These are phyloP conservation scores for Aspergillus ostianus DNA, from an alignment of 495 filamentous ascomycete species.

Conservation along the genomic window DNA sequence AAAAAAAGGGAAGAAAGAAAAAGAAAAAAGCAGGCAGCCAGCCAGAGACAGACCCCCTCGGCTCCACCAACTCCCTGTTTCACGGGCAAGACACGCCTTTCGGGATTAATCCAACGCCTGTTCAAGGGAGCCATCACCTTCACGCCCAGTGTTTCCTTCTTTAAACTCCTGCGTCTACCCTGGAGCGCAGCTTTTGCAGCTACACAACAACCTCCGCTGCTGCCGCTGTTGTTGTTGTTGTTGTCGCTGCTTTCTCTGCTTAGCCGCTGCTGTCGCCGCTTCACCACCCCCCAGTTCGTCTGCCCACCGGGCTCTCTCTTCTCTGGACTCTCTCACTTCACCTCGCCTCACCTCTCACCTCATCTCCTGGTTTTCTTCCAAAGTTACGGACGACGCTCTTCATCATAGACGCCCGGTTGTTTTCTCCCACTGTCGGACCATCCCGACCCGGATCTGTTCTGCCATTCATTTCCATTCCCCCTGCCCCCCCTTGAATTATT, in stretches of 20 bases:
- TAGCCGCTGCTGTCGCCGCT: not conserved
- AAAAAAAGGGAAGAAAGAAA: not conserved
- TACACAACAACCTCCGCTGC: not conserved
- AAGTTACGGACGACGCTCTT: not conserved
- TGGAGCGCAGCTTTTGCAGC: not conserved
- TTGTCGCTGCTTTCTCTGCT: too few species aligned
- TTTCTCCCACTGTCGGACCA: constrained; percentile 10
- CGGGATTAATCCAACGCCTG: not conserved
- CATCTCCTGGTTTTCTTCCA: not conserved
- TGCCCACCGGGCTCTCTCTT: not conserved
- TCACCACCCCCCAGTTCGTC: not conserved
- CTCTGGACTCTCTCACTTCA: not conserved
- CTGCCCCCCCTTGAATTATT: not conserved
- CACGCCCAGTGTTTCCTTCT: not conserved
- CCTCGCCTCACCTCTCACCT: not conserved
- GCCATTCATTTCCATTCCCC: constrained; percentile 1
- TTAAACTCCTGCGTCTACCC: not conserved
- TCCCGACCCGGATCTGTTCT: constrained; percentile 7
- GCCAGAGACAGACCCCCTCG: constrained; percentile 9
- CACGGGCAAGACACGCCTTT: constrained; percentile 13
- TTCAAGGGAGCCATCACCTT: not conserved
- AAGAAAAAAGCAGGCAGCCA: constrained; percentile 8
- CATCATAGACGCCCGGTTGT: not conserved
- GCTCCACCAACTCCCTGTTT: constrained; percentile 14
- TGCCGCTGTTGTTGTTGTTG: too few species aligned